Percentiles rank a stretch among this genome's conserved stretches.
Conservation (phyloP, 78 protist genomes). For the Diacronema lutheri region DNA sequence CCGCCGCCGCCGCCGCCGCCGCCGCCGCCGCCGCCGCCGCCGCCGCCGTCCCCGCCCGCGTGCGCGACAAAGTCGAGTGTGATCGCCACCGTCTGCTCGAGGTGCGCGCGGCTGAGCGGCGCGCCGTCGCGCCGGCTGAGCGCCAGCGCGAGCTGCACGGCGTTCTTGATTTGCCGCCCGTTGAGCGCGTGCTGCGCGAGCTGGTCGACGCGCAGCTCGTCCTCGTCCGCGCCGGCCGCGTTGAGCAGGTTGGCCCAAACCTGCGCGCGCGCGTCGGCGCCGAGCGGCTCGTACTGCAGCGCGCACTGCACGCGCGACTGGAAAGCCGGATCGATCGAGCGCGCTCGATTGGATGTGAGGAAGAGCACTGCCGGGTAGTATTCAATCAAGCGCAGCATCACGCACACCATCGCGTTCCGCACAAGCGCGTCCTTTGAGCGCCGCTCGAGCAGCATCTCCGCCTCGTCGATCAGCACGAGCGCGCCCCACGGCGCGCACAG, state of each 20-base stretch:
- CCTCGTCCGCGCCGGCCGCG: background rate
- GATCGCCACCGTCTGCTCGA: conserved; percentile 9
- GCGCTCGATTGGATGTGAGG: conserved; percentile 50
- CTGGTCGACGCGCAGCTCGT: background rate
- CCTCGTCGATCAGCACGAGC: conserved; percentile 24
- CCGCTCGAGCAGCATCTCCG: conserved; percentile 46
- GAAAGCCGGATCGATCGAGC: conserved; percentile 44
- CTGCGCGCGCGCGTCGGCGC: background rate
- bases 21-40: too few relatives aligned
- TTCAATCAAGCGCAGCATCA: conserved; percentile 46
- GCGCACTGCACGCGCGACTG: conserved; percentile 28
- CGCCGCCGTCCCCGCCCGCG: too few relatives aligned
- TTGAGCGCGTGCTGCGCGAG: conserved; percentile 26
- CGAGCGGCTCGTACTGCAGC: conserved; percentile 1
- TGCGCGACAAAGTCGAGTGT: background rate
- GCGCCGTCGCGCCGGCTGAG: conserved; percentile 4
- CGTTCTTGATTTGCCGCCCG: conserved; percentile 50
- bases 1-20: too few relatives aligned
- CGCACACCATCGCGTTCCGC: conserved; percentile 16
- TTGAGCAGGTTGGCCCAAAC: conserved; percentile 7
- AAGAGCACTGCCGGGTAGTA: conserved; percentile 18
- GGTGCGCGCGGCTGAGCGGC: background rate
- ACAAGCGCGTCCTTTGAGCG: background rate
- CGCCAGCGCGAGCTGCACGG: background rate
- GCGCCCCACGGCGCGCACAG: conserved; percentile 5